Conservation (phyloP, 148 eudicot species). For the Silene uniflora region DNA sequence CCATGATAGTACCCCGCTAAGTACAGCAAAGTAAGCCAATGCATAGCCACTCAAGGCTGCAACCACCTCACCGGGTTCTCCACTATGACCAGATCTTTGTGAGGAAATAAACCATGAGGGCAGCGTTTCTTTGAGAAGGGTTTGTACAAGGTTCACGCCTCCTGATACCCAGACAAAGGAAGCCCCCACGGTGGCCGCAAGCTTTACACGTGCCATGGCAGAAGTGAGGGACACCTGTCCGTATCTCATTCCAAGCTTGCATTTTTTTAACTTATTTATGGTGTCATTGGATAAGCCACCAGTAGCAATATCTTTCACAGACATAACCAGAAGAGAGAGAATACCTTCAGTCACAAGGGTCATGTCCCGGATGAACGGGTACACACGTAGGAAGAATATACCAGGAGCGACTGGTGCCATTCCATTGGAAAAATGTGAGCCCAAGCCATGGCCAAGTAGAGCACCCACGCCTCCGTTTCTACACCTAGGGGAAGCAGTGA, state of each 20-base stretch:
- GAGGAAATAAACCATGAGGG: constrained; percentile 88
- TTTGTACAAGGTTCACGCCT: constrained; percentile 53
- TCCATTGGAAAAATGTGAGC: constrained; percentile 59
- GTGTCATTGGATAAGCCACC: constrained; percentile 46
- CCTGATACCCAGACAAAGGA: constrained; percentile 85
- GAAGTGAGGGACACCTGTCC: constrained; percentile 71
- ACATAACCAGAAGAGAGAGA: constrained; percentile 53
- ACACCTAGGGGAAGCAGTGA: constrained; percentile 37
- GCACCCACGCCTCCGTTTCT: constrained; percentile 74
- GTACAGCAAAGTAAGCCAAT: constrained; percentile 72
- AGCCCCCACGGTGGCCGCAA: constrained; percentile 81
- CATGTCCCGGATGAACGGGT: constrained; percentile 56
- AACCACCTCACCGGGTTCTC: constrained; percentile 40
- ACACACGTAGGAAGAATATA: constrained; percentile 67
- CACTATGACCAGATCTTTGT: constrained; percentile 35
- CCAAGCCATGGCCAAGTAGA: constrained; percentile 89
- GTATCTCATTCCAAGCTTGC: constrained; percentile 46
- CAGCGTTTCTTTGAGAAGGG: constrained; percentile 60
- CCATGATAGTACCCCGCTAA: constrained; percentile 78
- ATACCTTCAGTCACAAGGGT: constrained; percentile 67
- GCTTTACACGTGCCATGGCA: constrained; percentile 70
- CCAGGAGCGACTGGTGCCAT: constrained; percentile 94
- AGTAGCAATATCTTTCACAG: constrained; percentile 69
- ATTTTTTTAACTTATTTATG: constrained; percentile 42
- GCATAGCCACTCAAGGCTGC: constrained; percentile 74